Conservation (phyloP, 768 basidiomycete species). For the Naganishia vishniacii region DNA sequence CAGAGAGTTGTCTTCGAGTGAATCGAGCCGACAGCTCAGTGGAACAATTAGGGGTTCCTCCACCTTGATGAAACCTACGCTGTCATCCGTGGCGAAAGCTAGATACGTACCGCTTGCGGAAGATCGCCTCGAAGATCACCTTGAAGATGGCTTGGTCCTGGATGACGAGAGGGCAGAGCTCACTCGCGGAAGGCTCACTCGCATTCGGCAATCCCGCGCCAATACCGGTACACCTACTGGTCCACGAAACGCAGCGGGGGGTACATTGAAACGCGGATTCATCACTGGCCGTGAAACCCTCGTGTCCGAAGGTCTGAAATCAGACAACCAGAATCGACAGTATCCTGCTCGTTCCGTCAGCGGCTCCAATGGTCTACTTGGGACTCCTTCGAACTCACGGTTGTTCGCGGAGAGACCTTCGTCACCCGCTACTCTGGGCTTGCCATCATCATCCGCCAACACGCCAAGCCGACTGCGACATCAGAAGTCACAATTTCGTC, state of each 20-base stretch:
- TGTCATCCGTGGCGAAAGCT: slow-evolving; percentile 18
- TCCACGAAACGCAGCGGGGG: slow-evolving; percentile 3
- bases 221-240: slow-evolving; percentile 11
- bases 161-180: slow-evolving; percentile 39
- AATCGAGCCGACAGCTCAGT: background rate
- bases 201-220: slow-evolving; percentile 24
- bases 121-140: slow-evolving; percentile 35
- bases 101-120: background rate
- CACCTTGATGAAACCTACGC: slow-evolving; percentile 7
- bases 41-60: background rate
- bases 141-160: slow-evolving; percentile 46
- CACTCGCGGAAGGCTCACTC: slow-evolving; percentile 27
- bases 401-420: background rate
- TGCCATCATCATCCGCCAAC: slow-evolving; percentile 26
- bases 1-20: background rate
- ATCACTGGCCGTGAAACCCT: slow-evolving; percentile 2
- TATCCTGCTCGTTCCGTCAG: background rate
- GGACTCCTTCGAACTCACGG: background rate
- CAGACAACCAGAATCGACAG: background rate
- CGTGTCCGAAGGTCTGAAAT: background rate
- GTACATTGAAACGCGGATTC: slow-evolving; percentile 14
- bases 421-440: background rate
- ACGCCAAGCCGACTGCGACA: slow-evolving; percentile 37
- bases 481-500: slow-evolving; percentile 42
- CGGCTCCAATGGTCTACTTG: background rate